Evolutionary conservation across 352 stramenopile species (phyloP).

Genomic region (Phytophthora litchii): DNA sequence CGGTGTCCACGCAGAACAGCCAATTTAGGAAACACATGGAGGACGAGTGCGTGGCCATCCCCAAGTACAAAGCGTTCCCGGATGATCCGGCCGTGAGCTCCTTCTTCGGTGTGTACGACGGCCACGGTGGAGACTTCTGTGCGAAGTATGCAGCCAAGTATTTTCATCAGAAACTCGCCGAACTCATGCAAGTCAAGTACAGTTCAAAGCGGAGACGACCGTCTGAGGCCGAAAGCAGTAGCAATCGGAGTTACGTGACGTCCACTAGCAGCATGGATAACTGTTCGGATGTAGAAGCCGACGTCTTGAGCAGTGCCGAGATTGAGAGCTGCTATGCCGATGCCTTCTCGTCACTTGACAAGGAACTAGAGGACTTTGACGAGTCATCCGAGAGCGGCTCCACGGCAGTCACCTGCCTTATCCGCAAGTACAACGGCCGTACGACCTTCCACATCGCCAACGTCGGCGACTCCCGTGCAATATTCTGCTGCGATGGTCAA

Average conservation of each 20-base stretch:
- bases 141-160: constrained; percentile 80
- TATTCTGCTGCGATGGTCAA: constrained; percentile 57
- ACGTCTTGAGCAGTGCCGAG: constrained; percentile 61
- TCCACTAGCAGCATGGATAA: constrained; percentile 55
- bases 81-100: constrained; percentile 65
- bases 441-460: constrained; percentile 82
- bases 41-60: constrained; percentile 82
- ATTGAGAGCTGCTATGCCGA: constrained; percentile 68
- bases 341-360: constrained; percentile 66
- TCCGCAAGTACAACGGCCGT: constrained; percentile 58
- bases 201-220: constrained; percentile 38
- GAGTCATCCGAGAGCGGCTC: constrained; percentile 71
- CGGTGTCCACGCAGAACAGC: constrained; percentile 82
- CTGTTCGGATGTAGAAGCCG: constrained; percentile 38
- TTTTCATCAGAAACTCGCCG: constrained; percentile 62
- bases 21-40: constrained; percentile 85
- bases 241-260: constrained; percentile 51
- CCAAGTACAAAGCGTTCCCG: constrained; percentile 62
- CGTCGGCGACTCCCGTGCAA: constrained; percentile 76
- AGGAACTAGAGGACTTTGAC: constrained; percentile 69
- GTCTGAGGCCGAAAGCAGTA: constrained; percentile 39
- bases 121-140: constrained; percentile 80
- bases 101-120: constrained; percentile 88
- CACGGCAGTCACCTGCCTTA: constrained; percentile 78
- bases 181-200: constrained; percentile 50